These are phyloP conservation scores for Teunomyces pallodes DNA, from an alignment of 805 yeast genomes.

Conservation along the genomic window DNA sequence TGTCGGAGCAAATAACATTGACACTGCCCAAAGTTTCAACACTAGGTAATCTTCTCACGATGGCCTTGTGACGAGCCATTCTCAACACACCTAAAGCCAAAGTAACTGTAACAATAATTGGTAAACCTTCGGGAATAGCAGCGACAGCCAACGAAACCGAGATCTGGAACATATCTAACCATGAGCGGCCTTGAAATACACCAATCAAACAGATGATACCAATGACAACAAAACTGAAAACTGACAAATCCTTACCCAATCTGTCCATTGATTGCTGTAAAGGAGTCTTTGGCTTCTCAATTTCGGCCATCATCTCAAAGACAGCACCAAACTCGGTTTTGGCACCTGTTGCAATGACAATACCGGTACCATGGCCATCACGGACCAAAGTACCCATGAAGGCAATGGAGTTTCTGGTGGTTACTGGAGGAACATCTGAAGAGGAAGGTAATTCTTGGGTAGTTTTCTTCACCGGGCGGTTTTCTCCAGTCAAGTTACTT, in stretches of 20 bases:
- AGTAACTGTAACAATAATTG: constrained; percentile 96
- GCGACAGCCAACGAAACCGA: constrained; percentile 98
- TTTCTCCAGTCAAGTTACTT: constrained; percentile 94
- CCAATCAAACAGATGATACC: constrained; percentile 92
- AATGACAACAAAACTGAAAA: constrained; percentile 81
- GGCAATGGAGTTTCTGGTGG: constrained; percentile 75
- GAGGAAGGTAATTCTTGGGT: constrained; percentile 42
- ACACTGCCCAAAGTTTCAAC: constrained; percentile 95
- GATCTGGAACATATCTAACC: constrained; percentile 98
- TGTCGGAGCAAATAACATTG: constrained; percentile 49
- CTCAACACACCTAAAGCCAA: constrained; percentile 92
- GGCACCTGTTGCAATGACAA: constrained; percentile 86
- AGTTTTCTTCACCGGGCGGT: constrained; percentile 75
- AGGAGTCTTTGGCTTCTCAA: constrained; percentile 98
- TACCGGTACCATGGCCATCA: constrained; percentile 92
- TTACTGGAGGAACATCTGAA: constrained; percentile 46
- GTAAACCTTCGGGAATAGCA: constrained; percentile 98
- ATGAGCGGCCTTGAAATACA: constrained; percentile 83
- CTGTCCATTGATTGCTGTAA: constrained; percentile 93
- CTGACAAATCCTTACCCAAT: constrained; percentile 85
- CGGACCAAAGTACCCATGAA: constrained; percentile 97
- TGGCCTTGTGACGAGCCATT: constrained; percentile 94
- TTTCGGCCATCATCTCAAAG: constrained; percentile 90
- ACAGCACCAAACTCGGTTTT: constrained; percentile 93
- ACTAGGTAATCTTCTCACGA: constrained; percentile 89